Evolutionary conservation across 2,329 filamentous ascomycete genomes (phyloP).

Genomic region (Ceratocystis lukuohia): DNA sequence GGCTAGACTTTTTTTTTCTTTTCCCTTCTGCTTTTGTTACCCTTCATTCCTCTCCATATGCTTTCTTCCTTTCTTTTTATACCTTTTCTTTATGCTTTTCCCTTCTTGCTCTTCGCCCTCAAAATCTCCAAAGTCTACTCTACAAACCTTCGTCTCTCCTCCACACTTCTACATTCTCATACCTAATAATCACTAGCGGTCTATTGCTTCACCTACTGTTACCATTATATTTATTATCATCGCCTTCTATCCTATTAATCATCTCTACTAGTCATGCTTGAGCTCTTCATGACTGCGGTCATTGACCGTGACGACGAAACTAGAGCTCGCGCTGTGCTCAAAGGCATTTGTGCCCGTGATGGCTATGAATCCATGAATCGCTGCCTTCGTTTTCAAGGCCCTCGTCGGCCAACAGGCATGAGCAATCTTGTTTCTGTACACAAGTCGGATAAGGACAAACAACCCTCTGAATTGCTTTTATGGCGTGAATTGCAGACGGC

Average conservation of each 20-base stretch:
- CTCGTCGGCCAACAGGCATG: constrained; percentile 34
- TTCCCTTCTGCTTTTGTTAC: not conserved
- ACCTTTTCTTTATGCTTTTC: not conserved
- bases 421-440: constrained; percentile 27
- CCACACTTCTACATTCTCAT: too few relatives aligned
- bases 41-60: not conserved
- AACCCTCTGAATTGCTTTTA: constrained; percentile 18
- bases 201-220: not conserved
- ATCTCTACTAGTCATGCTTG: constrained; percentile 34
- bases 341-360: constrained; percentile 44
- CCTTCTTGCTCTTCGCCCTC: not conserved
- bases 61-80: not conserved
- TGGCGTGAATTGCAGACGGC: constrained; percentile 45
- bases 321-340: constrained; percentile 39
- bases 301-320: constrained; percentile 38
- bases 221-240: not conserved
- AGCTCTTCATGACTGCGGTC: constrained; percentile 44
- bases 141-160: too few relatives aligned
- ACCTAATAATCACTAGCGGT: not conserved
- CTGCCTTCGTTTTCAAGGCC: constrained; percentile 41
- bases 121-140: too few relatives aligned
- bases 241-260: not conserved
- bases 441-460: constrained; percentile 26
- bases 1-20: not conserved
- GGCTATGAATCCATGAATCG: constrained; percentile 38